Evolutionary conservation across 2,329 filamentous ascomycete genomes (phyloP).

Genomic region (Clarireedia monteithiana): DNA sequence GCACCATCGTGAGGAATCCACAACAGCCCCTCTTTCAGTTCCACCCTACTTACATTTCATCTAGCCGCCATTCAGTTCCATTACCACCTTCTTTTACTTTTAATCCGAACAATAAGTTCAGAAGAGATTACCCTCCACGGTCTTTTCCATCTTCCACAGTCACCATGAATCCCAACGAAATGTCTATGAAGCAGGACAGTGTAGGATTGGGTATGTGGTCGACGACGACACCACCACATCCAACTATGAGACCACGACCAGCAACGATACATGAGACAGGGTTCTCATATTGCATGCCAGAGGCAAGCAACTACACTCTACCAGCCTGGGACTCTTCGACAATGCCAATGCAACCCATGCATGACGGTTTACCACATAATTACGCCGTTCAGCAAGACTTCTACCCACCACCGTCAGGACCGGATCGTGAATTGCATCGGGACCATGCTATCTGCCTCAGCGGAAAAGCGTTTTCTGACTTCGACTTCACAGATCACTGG

Average conservation of each 20-base stretch:
- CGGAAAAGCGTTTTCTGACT: constrained; percentile 8
- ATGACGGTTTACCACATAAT: constrained; percentile 43
- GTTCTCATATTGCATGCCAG: constrained; percentile 50
- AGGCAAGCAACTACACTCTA: constrained; percentile 41
- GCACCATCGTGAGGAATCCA: constrained; percentile 42
- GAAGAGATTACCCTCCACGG: constrained; percentile 37
- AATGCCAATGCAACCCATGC: constrained; percentile 35
- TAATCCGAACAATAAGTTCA: constrained; percentile 40
- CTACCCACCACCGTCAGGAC: constrained; percentile 42
- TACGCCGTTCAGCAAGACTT: constrained; percentile 52
- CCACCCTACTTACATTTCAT: constrained; percentile 33
- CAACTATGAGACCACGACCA: constrained; percentile 40
- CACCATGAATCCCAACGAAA: constrained; percentile 45
- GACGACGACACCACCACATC: constrained; percentile 41
- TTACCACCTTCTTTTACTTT: constrained; percentile 41
- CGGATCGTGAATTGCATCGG: constrained; percentile 37
- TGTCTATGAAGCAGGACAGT: constrained; percentile 40
- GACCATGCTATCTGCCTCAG: constrained; percentile 9
- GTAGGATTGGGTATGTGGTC: constrained; percentile 46
- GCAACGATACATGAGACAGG: constrained; percentile 51
- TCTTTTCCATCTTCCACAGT: constrained; percentile 34
- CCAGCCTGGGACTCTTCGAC: constrained; percentile 51
- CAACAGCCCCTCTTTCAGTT: constrained; percentile 17
- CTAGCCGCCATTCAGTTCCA: constrained; percentile 41
- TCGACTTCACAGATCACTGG: constrained; percentile 37